Evolutionary conservation across 371 early-diverging fungal species (phyloP).

Genomic region (Rhizopus delemar): DNA sequence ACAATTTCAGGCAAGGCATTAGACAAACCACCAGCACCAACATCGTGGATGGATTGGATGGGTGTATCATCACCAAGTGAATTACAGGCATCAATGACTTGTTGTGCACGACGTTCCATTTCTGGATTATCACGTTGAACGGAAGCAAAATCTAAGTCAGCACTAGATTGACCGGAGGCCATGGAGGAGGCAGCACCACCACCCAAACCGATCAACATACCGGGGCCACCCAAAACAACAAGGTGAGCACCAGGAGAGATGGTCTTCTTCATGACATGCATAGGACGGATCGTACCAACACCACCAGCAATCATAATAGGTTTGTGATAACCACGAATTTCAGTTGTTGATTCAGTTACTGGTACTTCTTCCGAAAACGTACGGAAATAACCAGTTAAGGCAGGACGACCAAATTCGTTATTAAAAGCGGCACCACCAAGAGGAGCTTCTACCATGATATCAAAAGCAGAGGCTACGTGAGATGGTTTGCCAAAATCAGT

Average conservation of each 20-base stretch:
- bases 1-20: constrained; percentile 97
- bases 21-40: constrained; percentile 97
- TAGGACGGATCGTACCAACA: constrained; percentile 86
- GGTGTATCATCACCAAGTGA: constrained; percentile 79
- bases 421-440: constrained; percentile 96
- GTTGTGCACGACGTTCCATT: constrained; percentile 95
- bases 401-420: constrained; percentile 98
- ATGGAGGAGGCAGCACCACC: constrained; percentile 97
- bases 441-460: constrained; percentile 96
- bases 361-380: constrained; percentile 82
- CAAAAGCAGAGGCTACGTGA: constrained; percentile 88
- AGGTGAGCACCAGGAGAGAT: constrained; percentile 82
- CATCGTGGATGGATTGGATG: constrained; percentile 93
- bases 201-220: constrained; percentile 96
- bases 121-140: constrained; percentile 98
- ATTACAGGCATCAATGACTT: constrained; percentile 94
- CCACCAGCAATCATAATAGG: constrained; percentile 99
- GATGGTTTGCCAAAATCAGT: constrained; percentile 80
- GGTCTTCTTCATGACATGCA: constrained; percentile 81
- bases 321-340: constrained; percentile 94
- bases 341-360: constrained; percentile 49
- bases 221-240: constrained; percentile 93
- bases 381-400: constrained; percentile 93
- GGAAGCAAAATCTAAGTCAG: constrained; percentile 93
- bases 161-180: constrained; percentile 84